Evolutionary conservation across 1,139 yeast genomes (phyloP), one percentile per base, ranked within the genome.

Genomic region (Fermentozyma sake): DNA sequence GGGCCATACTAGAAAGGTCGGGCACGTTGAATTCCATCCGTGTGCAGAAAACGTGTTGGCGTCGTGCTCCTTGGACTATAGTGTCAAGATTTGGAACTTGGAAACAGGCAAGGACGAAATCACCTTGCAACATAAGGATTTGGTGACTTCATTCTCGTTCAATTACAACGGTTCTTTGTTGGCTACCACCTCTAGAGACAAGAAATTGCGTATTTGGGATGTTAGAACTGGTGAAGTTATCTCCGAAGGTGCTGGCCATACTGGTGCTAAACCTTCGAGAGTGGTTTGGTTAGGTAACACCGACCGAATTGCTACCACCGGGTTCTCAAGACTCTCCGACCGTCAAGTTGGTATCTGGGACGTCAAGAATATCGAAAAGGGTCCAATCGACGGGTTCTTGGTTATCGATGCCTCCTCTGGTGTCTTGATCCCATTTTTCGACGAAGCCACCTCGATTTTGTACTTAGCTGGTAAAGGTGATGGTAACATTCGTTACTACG

Each of bases 401-500:
- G 76, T 79, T 15, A 72, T 91, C 32, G 98, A 93, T 50, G 76
- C 94, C 10, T 82, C 95, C 5, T 83, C 97, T 1, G 98, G 98
- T 42, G 86, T 91, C 19, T 67, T 87, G 53, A 80, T 93, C 71
- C 98, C 98, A 14, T 73, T 81, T 48, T 93, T 66, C 50, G 99
- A 91, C 50, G 82, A 76, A 22, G 75, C 83, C 22, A 86, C 85
- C 30, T 75, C 79, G 34, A 76, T 89, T 33, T 67, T 93, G 37
- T 91, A 82, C 52, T 66, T 91, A 39, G 97, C 95, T 19, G 98
- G 98, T 43, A 91, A 91, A 57, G 99, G 98, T 53, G 98, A 91
- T 55, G 97, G 98, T 48, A 91, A 91, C 55, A 86, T 91, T 50
- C 84, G 96, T 48, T 89, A 89, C 59, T 87, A 67, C 50, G 97